Base-by-base conservation (phyloP, 352 stramenopile genomes). In the Globisporangium canariense region DNA sequence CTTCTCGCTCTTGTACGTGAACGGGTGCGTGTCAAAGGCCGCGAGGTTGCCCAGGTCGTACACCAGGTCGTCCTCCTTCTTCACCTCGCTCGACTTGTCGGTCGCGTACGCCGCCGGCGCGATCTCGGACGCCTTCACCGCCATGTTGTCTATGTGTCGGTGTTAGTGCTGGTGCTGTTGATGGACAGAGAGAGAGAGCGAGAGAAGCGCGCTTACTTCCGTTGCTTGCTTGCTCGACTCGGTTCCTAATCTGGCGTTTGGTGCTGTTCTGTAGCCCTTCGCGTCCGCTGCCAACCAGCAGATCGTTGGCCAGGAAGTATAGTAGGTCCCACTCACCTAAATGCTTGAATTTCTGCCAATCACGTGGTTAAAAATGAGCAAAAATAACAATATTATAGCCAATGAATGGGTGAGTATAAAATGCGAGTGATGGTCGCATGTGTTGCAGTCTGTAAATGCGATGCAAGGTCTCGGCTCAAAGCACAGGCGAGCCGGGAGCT, bases 1-100 rank as follows among this genome's bases (percentile, higher is more conserved):
- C 68, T 98, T 96, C 63, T 96, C 87, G 72, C 77, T 89, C 73
- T 81, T 66, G 71, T 81, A 89, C 47, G 73, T 64, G 72, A 96
- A 92, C 62, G 87, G 88, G 58, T 97, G 89, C 74, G 87, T 94
- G 72, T 97, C 88, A 32, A 94, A 94, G 11, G 86, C 91, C 58
- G 84, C 75, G 47, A 98, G 66, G 71, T 97, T 97, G 63, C 88
- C 88, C 57, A 97, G 68, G 68, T 98, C 91, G 74, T 97, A 97
- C 52, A 59, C 67, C 51, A 97, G 71, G 61, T 97, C 89, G 59
- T 97, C 90, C 66, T 84, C 79, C 59, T 94, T 94, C 55, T 79
- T 66, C 52, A 93, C 82, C 49, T 78, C 73, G 74, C 79, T 94
- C 11, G 76, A 86, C 68, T 60, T 78, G 56, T 74, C 74, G 49